Evolutionary conservation across 257 asterid species (phyloP).

Genomic region (Henckelia pumila): DNA sequence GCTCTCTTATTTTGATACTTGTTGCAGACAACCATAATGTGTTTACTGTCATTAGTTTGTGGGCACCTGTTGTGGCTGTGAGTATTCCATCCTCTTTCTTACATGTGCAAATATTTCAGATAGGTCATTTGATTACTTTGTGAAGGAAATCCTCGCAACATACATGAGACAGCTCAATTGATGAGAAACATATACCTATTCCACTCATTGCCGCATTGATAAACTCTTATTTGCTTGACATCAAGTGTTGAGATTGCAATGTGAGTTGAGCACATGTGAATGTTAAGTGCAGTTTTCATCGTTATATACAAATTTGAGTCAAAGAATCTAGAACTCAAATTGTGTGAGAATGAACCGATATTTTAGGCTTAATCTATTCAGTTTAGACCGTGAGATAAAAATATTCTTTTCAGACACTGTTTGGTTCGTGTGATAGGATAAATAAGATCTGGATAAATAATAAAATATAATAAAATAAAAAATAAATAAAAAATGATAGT

Average conservation of each 20-base stretch:
- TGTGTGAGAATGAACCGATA: not conserved
- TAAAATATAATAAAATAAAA: no score
- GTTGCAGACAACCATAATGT: slow-evolving; percentile 75
- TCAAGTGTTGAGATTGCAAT: not conserved
- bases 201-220: not conserved
- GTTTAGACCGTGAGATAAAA: not conserved
- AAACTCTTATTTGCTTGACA: slow-evolving; percentile 3
- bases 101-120: slow-evolving; percentile 12
- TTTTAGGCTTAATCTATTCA: not conserved
- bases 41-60: slow-evolving; percentile 70
- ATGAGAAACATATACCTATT: not conserved
- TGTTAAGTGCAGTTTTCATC: not conserved
- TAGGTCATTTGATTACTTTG: not conserved
- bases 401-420: not conserved
- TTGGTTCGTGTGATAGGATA: no score
- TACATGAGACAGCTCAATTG: slow-evolving; percentile 3
- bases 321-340: no score
- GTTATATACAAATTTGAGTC: not conserved
- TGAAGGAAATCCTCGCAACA: slow-evolving; percentile 1
- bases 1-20: slow-evolving; percentile 27
- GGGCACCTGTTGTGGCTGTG: slow-evolving; percentile 99
- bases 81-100: slow-evolving; percentile 37
- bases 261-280: not conserved
- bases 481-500: no score
- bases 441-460: no score